A percentile compares a stretch with the other conserved stretches of the same genome.
These are phyloP conservation scores for Lagenaria siceraria DNA, from an alignment of 306 rosid genomes.

Conservation along the genomic window DNA sequence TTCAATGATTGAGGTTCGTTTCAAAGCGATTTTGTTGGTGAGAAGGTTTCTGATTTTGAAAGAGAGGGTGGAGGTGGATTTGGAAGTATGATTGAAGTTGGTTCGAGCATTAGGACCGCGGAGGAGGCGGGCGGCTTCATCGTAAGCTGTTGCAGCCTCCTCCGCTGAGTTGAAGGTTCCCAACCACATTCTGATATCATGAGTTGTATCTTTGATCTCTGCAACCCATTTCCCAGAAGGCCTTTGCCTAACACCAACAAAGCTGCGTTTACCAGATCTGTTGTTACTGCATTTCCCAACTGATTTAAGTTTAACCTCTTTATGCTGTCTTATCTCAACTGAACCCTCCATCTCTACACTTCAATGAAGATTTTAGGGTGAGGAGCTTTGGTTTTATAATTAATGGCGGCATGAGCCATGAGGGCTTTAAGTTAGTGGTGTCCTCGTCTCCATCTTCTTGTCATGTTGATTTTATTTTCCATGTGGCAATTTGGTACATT, in stretches of 20 bases:
- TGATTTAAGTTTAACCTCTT: not conserved
- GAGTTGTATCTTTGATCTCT: conserved; percentile 79
- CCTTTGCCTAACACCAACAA: conserved; percentile 78
- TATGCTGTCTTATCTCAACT: conserved; percentile 4
- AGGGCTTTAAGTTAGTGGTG: conserved; percentile 33
- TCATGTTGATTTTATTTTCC: not conserved
- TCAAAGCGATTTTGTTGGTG: conserved; percentile 23
- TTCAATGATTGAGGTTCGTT: not conserved
- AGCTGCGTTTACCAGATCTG: conserved; percentile 27
- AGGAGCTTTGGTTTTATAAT: not conserved
- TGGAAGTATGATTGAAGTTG: conserved; percentile 38
- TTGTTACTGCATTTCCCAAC: conserved; percentile 16
- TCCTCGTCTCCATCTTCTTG: conserved; percentile 46
- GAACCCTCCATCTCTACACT: not conserved
- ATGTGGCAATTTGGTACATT: no score
- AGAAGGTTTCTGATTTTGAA: conserved; percentile 56
- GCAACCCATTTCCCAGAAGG: conserved; percentile 93
- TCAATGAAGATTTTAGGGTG: not conserved
- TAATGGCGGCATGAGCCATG: not conserved
- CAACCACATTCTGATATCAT: conserved; percentile 75
- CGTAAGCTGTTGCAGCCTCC: conserved; percentile 83
- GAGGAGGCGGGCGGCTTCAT: conserved; percentile 70
- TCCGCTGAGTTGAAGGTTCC: conserved; percentile 72
- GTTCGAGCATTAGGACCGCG: conserved; percentile 65
- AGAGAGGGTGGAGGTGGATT: conserved; percentile 34